phyloP scores from a whole-genome alignment of 179 eudicot genomes.

The Amaranthus tricolor region DNA sequence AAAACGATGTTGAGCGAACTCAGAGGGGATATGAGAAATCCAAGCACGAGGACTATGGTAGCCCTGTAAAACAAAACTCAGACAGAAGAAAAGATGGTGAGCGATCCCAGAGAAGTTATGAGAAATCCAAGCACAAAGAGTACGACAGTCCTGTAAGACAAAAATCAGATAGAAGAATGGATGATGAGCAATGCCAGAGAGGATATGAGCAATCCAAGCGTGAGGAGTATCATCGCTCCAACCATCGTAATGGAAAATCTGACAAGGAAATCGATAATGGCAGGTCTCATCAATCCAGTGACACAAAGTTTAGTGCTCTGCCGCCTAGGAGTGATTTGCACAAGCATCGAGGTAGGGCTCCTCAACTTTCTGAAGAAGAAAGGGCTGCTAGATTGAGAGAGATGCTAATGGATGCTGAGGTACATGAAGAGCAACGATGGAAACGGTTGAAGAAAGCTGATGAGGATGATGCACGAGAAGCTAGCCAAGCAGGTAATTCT shows the following conservation, averaged over 20 bases:
- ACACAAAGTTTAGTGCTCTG: conserved; percentile 24
- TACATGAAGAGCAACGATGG: conserved; percentile 92
- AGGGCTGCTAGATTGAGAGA: conserved; percentile 78
- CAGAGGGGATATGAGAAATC: conserved; percentile 29
- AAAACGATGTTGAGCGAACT: conserved; percentile 23
- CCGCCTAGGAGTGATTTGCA: conserved; percentile 40
- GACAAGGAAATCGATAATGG: conserved; percentile 22
- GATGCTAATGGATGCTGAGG: conserved; percentile 90
- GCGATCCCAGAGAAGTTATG: conserved; percentile 26
- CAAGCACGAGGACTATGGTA: conserved; percentile 26
- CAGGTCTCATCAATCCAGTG: conserved; percentile 17
- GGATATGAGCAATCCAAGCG: conserved; percentile 27
- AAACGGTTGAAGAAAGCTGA: conserved; percentile 80
- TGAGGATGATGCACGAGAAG: conserved; percentile 78
- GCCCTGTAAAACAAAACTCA: conserved; percentile 16
- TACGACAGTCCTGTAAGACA: conserved; percentile 19
- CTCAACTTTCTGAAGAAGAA: conserved; percentile 80
- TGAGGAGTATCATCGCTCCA: conserved; percentile 14
- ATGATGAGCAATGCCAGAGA: conserved; percentile 24
- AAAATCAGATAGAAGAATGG: conserved; percentile 25
- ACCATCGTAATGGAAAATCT: conserved; percentile 24
- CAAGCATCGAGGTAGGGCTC: conserved; percentile 40
- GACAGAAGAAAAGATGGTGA: conserved; percentile 27
- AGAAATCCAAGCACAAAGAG: conserved; percentile 28
- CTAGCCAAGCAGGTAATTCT: conserved; percentile 27